A percentile compares a stretch with the other conserved stretches of the same genome.
These are phyloP conservation scores for Penicillium vulpinum DNA, from an alignment of 2,329 filamentous ascomycete genomes.

Conservation along the genomic window DNA sequence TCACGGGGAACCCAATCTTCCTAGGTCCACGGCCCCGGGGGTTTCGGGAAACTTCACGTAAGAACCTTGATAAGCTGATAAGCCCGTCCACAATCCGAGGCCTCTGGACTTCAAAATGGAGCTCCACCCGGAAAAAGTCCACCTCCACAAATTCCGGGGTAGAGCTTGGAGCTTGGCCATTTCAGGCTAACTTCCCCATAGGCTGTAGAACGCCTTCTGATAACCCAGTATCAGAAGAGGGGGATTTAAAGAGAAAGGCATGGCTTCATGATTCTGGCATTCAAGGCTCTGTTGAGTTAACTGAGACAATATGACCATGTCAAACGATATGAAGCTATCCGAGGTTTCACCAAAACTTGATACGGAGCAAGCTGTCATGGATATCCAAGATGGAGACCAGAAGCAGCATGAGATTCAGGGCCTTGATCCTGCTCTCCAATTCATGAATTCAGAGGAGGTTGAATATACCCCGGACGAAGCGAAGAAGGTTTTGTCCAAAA, in stretches of 20 bases:
- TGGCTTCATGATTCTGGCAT: constrained; percentile 3
- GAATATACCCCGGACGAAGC: constrained; percentile 7
- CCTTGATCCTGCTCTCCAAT: constrained; percentile 8
- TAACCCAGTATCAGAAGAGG: constrained; percentile 4
- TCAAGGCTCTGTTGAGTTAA: background rate
- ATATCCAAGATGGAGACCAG: background rate
- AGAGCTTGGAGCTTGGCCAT: constrained; percentile 1
- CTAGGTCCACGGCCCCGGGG: no score
- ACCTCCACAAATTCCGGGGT: constrained; percentile 9
- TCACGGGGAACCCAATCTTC: no score
- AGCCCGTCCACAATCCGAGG: constrained; percentile 4
- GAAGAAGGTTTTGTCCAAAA: constrained; percentile 4
- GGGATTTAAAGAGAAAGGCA: constrained; percentile 6
- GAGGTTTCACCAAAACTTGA: constrained; percentile 3
- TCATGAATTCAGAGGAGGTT: constrained; percentile 1
- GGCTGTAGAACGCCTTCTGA: constrained; percentile 1
- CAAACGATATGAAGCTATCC: constrained; percentile 6
- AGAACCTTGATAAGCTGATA: background rate
- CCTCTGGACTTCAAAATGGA: constrained; percentile 10
- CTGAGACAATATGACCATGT: background rate
- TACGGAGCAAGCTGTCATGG: constrained; percentile 2
- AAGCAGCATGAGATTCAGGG: background rate
- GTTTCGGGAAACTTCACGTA: no score
- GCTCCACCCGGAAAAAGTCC: constrained; percentile 7
- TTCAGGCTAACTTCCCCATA: constrained; percentile 4